A percentile compares a stretch with the other conserved stretches of the same genome.
Evolutionary conservation across 257 asterid genomes (phyloP).

Genomic region (Paraleonurus japonicus): DNA sequence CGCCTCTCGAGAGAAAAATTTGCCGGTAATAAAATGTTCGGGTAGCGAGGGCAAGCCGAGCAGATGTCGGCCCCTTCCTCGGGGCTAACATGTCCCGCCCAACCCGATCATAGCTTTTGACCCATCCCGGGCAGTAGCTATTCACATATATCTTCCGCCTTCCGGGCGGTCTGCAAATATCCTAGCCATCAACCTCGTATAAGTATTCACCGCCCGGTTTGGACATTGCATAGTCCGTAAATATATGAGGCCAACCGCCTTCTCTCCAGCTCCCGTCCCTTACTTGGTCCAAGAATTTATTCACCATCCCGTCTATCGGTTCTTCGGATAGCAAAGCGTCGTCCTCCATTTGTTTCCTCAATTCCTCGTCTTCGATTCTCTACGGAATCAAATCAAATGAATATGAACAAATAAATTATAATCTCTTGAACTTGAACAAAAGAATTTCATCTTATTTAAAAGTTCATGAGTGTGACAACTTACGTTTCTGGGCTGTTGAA

Average conservation of each 20-base stretch:
- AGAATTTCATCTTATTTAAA: no score
- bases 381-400: no score
- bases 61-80: constrained; percentile 82
- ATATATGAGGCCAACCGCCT: constrained; percentile 63
- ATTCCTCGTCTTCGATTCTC: constrained; percentile 50
- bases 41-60: constrained; percentile 68
- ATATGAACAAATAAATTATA: no score
- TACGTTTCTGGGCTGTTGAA: constrained; percentile 73
- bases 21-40: constrained; percentile 48
- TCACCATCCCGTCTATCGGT: constrained; percentile 46
- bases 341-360: constrained; percentile 75
- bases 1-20: constrained; percentile 68
- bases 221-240: constrained; percentile 61
- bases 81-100: constrained; percentile 59
- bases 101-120: constrained; percentile 66
- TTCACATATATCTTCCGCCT: constrained; percentile 52
- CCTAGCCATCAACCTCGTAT: constrained; percentile 58
- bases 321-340: constrained; percentile 68
- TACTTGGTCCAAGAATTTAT: constrained; percentile 51
- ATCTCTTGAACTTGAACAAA: no score
- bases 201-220: constrained; percentile 58
- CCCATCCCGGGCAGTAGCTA: constrained; percentile 75
- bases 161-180: constrained; percentile 41
- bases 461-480: no score
- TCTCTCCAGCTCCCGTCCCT: constrained; percentile 56